Conservation (phyloP, 2,329 filamentous ascomycete genomes). For the Trichoderma koningiopsis region DNA sequence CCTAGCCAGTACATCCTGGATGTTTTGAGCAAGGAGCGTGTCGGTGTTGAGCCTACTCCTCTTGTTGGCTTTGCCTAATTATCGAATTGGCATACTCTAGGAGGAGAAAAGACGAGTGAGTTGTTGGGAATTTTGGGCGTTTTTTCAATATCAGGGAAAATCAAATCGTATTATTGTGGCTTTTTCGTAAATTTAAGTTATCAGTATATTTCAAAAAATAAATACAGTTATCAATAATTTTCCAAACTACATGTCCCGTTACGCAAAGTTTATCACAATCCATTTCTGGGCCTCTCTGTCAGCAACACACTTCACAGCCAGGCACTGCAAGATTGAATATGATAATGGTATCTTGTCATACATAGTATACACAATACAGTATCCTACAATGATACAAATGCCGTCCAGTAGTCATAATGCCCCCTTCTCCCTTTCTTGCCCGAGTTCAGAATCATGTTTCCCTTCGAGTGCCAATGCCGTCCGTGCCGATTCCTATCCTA, state of each 20-base stretch:
- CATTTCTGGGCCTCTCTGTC: neutral
- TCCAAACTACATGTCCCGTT: neutral
- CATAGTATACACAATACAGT: slow-evolving; percentile 8
- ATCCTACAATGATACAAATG: neutral
- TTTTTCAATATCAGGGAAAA: slow-evolving; percentile 5
- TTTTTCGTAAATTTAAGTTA: neutral
- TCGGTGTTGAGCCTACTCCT: slow-evolving; percentile 74
- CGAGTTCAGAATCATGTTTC: neutral
- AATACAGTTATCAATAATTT: neutral
- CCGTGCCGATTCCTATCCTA: neutral
- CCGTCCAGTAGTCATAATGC: neutral
- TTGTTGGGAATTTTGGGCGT: neutral
- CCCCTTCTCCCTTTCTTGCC: too few relatives aligned
- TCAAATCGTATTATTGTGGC: neutral
- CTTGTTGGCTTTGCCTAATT: slow-evolving; percentile 53
- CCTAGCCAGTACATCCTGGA: slow-evolving; percentile 88
- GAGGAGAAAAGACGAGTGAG: too few relatives aligned
- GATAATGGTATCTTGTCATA: neutral
- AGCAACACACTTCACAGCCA: neutral
- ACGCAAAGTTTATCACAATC: neutral
- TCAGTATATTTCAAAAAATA: neutral
- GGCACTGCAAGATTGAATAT: neutral
- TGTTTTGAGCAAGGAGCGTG: slow-evolving; percentile 88
- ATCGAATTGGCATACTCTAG: neutral
- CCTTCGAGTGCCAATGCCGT: neutral